Percentiles rank a stretch among this genome's conserved stretches.
phyloP scores from a whole-genome alignment of 345 rosid genomes.

The Bruguiera gymnorhiza region DNA sequence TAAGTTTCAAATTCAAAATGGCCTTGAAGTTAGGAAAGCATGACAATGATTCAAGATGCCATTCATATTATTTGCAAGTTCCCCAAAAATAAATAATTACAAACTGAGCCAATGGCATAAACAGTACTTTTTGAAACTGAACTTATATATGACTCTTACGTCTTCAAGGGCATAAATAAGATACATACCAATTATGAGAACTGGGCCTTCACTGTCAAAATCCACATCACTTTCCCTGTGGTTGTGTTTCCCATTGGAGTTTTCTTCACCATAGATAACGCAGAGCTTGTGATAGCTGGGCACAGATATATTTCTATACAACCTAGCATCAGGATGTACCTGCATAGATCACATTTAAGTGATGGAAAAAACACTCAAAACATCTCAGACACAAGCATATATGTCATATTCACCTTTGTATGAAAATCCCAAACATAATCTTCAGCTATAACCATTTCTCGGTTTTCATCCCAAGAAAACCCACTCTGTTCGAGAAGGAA shows the following conservation, averaged over 20 bases:
- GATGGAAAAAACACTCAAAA: not conserved
- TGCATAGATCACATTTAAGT: slow-evolving; percentile 22
- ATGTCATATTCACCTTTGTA: slow-evolving; percentile 29
- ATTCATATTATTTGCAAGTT: too few species aligned
- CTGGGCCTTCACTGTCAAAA: slow-evolving; percentile 16
- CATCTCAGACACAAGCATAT: slow-evolving; percentile 1
- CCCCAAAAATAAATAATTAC: too few species aligned
- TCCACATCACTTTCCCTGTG: slow-evolving; percentile 15
- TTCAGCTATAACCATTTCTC: slow-evolving; percentile 39
- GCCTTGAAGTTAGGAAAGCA: too few species aligned
- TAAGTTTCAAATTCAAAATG: too few species aligned
- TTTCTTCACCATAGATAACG: slow-evolving; percentile 42
- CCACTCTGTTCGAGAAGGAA: slow-evolving; percentile 37
- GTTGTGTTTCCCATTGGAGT: slow-evolving; percentile 25
- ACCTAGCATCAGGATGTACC: slow-evolving; percentile 36
- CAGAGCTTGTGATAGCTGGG: slow-evolving; percentile 50
- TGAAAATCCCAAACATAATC: slow-evolving; percentile 40
- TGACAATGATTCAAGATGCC: too few species aligned
- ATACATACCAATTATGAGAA: slow-evolving; percentile 34
- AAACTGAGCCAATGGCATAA: not conserved
- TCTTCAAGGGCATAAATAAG: slow-evolving; percentile 13
- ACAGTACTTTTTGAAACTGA: slow-evolving; percentile 4
- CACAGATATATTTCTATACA: slow-evolving; percentile 34
- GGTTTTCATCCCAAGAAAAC: slow-evolving; percentile 44
- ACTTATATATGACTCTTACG: slow-evolving; percentile 10